These are phyloP conservation scores for Kodamaea alishanica DNA, from an alignment of 1,139 yeast genomes.

Conservation along the genomic window DNA sequence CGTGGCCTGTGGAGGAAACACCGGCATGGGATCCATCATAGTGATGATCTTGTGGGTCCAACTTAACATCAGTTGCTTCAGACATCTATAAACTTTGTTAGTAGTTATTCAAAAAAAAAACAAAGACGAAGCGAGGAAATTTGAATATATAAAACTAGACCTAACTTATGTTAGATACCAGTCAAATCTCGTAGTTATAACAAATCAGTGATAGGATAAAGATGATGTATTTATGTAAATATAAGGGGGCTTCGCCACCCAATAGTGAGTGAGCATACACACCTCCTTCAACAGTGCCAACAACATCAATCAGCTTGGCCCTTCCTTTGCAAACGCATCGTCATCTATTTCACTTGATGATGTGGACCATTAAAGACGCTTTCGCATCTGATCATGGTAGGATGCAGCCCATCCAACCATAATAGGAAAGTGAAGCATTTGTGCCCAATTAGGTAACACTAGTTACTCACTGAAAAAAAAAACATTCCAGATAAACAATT, in stretches of 20 bases:
- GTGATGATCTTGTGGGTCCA: constrained; percentile 36
- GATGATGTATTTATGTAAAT: neutral
- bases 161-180: too few relatives aligned
- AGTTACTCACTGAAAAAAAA: neutral
- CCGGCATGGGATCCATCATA: constrained; percentile 20
- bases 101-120: constrained; percentile 9
- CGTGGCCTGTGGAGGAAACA: constrained; percentile 15
- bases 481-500: neutral
- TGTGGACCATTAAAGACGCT: neutral
- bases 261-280: neutral
- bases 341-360: too few relatives aligned
- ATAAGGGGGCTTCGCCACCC: neutral
- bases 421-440: constrained; percentile 1
- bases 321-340: neutral
- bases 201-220: too few relatives aligned
- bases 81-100: constrained; percentile 27
- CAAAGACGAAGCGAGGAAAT: neutral
- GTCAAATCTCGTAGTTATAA: too few relatives aligned
- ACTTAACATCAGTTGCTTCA: constrained; percentile 39
- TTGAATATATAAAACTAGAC: too few relatives aligned
- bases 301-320: neutral
- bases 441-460: constrained; percentile 1
- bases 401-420: neutral
- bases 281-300: neutral
- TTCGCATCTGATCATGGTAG: neutral